phyloP scores from a whole-genome alignment of 2,329 filamentous ascomycete species.

The Alternaria longipes region DNA sequence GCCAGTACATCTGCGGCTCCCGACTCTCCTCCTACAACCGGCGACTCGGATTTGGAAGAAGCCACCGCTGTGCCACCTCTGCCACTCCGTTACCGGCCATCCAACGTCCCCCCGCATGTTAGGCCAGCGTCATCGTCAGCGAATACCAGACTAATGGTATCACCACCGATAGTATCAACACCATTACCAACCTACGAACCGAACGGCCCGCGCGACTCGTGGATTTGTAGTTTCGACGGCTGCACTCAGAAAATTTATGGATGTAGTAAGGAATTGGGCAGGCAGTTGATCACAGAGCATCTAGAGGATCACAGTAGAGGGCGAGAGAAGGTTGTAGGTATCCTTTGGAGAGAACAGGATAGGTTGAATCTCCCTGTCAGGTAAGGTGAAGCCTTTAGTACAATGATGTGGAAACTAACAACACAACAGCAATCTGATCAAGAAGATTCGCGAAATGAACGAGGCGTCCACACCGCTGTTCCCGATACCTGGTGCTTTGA shows the following conservation, averaged over 20 bases:
- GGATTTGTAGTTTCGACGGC: slow-evolving; percentile 71
- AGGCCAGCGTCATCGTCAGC: slow-evolving; percentile 1
- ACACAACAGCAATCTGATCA: slow-evolving; percentile 53
- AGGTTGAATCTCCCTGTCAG: slow-evolving; percentile 52
- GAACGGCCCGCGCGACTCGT: slow-evolving; percentile 68
- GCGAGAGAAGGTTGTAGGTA: slow-evolving; percentile 58
- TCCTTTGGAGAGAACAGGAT: slow-evolving; percentile 64
- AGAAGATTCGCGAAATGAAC: slow-evolving; percentile 56
- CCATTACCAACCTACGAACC: slow-evolving; percentile 47
- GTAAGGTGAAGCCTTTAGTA: slow-evolving; percentile 29
- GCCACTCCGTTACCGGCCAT: slow-evolving; percentile 37
- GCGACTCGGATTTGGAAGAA: slow-evolving; percentile 26
- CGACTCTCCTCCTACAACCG: slow-evolving; percentile 31
- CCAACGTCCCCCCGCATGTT: slow-evolving; percentile 6
- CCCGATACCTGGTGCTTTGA: slow-evolving; percentile 11
- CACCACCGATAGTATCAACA: slow-evolving; percentile 40
- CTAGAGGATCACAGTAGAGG: slow-evolving; percentile 68
- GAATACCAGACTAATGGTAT: slow-evolving; percentile 21
- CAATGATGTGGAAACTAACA: background rate
- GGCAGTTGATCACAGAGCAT: slow-evolving; percentile 68
- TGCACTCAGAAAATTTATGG: slow-evolving; percentile 72
- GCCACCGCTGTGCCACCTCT: slow-evolving; percentile 25
- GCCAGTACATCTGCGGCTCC: slow-evolving; percentile 32
- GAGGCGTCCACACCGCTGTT: slow-evolving; percentile 44
- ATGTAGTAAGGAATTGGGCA: slow-evolving; percentile 65